Evolutionary conservation across 192 early-diverging fungal genomes (phyloP).

Genomic region (Ramicandelaber brevisporus): DNA sequence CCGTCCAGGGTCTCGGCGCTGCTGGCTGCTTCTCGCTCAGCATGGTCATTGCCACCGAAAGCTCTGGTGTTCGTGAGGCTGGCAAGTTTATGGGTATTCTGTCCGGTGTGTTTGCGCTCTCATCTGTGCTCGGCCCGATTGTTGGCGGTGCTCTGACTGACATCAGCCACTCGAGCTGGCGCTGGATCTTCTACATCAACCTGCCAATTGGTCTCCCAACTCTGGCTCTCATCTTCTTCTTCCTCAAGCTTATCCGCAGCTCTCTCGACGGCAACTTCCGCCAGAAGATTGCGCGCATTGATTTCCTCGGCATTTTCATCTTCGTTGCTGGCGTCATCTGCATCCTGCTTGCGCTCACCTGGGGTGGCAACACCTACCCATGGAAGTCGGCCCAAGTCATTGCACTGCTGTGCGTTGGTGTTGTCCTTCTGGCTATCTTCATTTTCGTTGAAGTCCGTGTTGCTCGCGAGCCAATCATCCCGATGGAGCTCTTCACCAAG

Average conservation of each 20-base stretch:
- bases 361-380: slow-evolving; percentile 23
- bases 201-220: slow-evolving; percentile 8
- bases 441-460: slow-evolving; percentile 32
- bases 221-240: slow-evolving; percentile 8
- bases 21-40: slow-evolving; percentile 16
- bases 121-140: slow-evolving; percentile 25
- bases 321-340: slow-evolving; percentile 12
- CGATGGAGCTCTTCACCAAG: slow-evolving; percentile 21
- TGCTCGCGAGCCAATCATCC: slow-evolving; percentile 16
- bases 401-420: slow-evolving; percentile 18
- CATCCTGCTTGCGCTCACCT: slow-evolving; percentile 24
- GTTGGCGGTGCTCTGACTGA: slow-evolving; percentile 16
- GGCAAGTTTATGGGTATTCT: slow-evolving; percentile 7
- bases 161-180: slow-evolving; percentile 14
- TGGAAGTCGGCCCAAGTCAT: slow-evolving; percentile 39
- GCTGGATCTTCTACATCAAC: slow-evolving; percentile 22
- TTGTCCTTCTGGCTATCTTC: slow-evolving; percentile 22
- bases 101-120: slow-evolving; percentile 10
- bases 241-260: slow-evolving; percentile 6
- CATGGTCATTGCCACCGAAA: slow-evolving; percentile 18
- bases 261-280: neutral
- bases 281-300: slow-evolving; percentile 14
- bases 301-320: slow-evolving; percentile 18
- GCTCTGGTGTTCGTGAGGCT: slow-evolving; percentile 7
- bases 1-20: slow-evolving; percentile 17